These are phyloP conservation scores for Ploettnerulaceae sp. DNA, from an alignment of 2,329 filamentous ascomycete genomes.

Conservation along the genomic window DNA sequence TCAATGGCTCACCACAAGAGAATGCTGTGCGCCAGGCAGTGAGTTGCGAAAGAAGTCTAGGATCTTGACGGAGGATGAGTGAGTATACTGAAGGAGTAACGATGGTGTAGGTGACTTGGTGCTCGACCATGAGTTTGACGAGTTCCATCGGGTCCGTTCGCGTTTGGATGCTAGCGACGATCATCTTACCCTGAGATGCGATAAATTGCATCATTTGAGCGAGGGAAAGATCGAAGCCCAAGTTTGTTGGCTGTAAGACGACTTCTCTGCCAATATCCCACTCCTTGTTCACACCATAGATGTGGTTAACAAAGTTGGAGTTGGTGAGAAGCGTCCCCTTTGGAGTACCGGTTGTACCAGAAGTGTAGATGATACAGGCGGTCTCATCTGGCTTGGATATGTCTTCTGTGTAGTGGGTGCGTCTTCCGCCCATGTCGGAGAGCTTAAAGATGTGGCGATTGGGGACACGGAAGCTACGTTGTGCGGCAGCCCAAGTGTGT, in stretches of 20 bases:
- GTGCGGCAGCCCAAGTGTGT: conserved; percentile 3
- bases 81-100: conserved; percentile 27
- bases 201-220: conserved; percentile 20
- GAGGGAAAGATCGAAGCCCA: conserved; percentile 23
- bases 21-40: conserved; percentile 24
- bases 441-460: conserved; percentile 1
- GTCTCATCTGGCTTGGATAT: conserved; percentile 4
- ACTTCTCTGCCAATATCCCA: conserved; percentile 12
- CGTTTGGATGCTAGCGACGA: conserved; percentile 10
- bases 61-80: conserved; percentile 13
- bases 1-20: conserved; percentile 29
- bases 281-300: conserved; percentile 20
- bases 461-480: conserved; percentile 15
- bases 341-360: conserved; percentile 32
- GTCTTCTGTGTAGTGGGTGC: conserved; percentile 4
- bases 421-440: conserved; percentile 6
- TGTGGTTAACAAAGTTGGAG: conserved; percentile 22
- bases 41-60: conserved; percentile 7
- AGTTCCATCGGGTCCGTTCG: conserved; percentile 21
- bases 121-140: conserved; percentile 14
- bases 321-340: conserved; percentile 39
- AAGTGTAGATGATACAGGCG: conserved; percentile 19
- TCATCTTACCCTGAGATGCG: conserved; percentile 16
- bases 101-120: conserved; percentile 20
- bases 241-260: conserved; percentile 22